Percentiles rank a stretch among this genome's conserved stretches.
These are phyloP conservation scores for Monosporascus sp. DNA, from an alignment of 2,329 filamentous ascomycete genomes.

Conservation along the genomic window DNA sequence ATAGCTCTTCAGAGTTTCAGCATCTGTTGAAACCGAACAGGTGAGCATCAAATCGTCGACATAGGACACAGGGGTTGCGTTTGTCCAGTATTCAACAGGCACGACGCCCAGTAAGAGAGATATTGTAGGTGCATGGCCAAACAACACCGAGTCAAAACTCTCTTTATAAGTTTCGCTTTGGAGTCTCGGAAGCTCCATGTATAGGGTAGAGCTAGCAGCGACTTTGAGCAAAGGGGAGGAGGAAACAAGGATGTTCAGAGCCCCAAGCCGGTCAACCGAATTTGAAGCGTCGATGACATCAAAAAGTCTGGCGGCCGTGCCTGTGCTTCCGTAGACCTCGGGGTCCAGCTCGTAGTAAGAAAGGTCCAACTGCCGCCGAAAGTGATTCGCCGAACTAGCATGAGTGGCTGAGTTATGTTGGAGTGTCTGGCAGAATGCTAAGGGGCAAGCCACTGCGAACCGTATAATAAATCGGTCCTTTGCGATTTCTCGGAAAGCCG, in stretches of 20 bases:
- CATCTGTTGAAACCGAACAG: conserved; percentile 6
- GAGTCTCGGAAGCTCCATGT: conserved; percentile 41
- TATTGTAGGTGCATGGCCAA: conserved; percentile 41
- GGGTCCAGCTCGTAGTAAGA: conserved; percentile 37
- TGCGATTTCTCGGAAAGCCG: conserved; percentile 31
- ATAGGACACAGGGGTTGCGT: conserved; percentile 35
- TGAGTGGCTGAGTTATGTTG: conserved; percentile 32
- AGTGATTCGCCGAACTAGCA: conserved; percentile 33
- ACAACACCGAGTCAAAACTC: conserved; percentile 38
- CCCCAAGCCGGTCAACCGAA: conserved; percentile 38
- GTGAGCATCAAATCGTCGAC: conserved; percentile 34
- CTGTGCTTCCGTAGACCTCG: conserved; percentile 32
- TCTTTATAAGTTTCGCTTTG: conserved; percentile 19
- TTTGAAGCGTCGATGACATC: conserved; percentile 54
- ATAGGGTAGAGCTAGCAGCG: conserved; percentile 40
- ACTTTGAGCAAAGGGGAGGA: conserved; percentile 42
- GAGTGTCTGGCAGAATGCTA: conserved; percentile 48
- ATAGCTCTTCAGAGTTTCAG: conserved; percentile 10
- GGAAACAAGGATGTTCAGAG: conserved; percentile 41
- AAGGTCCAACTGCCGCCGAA: conserved; percentile 35
- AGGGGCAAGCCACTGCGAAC: conserved; percentile 42
- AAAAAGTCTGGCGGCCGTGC: conserved; percentile 38
- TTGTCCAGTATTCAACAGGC: conserved; percentile 47
- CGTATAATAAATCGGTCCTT: conserved; percentile 35
- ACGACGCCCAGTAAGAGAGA: conserved; percentile 46